Base-by-base conservation (phyloP, 2,329 filamentous ascomycete genomes). In the Purpureocillium lavendulum region DNA sequence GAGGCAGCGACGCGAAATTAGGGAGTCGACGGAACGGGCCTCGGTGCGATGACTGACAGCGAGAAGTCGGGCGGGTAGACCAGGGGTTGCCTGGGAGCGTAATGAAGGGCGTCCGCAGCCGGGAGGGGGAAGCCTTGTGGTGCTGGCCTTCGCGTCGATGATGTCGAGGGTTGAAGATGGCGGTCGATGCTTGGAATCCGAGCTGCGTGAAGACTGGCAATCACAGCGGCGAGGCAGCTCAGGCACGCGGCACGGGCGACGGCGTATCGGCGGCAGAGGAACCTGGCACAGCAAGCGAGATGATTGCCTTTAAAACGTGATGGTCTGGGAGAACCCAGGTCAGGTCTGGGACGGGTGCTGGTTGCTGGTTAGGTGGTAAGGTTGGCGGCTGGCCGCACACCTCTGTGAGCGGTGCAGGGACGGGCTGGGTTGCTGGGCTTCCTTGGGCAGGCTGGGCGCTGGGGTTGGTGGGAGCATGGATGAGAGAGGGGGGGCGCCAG, bases 231-330 rank as follows among this genome's bases (percentile, higher is more conserved):
- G 36, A 37, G 35, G 37, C 40, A 38, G 36, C 38, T 33, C 32
- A 30, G 30, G 33, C 38, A 32, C 16, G 38, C 40, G 44, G 42
- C 44, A 46, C 45, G 52, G 40, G 41, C 52, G 51, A 50, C 51
- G 55, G 53, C 58, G 62, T 63, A 61, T 62, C 59, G 59, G 61
- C 66, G 62, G 65, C 66, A 67, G 62, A 67, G 59, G 59, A 58
- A 57, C 57, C 57, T 60, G 60, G 61, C 61, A 61, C 60, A 60
- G 60, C 65, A 71, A 71, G 67, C 68, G 69, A 72, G 57, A 71
- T 71, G 67, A 69, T 64, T 65, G 60, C 61, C 61, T 60, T 58
- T 58, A 58, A 63, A 45, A 60, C 58, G 61, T 61, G 60, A 60
- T 62, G 56, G 59, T 55, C 44, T 50, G 57, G 51, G 52, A 52